phyloP scores from a whole-genome alignment of 345 rosid species.

The Eucalyptus curtisii region DNA sequence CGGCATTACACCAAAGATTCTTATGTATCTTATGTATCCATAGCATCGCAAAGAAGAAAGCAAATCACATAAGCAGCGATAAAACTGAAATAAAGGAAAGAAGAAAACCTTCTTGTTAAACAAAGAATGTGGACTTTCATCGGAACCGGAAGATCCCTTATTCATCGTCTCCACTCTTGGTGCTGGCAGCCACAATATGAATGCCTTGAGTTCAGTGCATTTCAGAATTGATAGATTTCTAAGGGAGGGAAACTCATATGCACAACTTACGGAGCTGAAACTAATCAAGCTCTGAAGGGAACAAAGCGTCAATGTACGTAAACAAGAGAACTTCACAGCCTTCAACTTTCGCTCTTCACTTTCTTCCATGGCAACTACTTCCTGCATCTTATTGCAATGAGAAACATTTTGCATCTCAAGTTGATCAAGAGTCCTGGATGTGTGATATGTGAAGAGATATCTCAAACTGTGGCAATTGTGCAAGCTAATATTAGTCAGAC shows the following conservation, averaged over 20 bases:
- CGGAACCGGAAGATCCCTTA: accelerated
- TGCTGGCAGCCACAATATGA: neutral
- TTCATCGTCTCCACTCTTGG: neutral
- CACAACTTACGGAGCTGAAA: neutral
- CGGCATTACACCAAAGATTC: neutral
- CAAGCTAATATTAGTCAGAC: neutral
- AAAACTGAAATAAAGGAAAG: neutral
- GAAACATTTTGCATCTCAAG: neutral
- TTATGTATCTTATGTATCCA: accelerated
- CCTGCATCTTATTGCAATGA: neutral
- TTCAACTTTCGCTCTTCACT: neutral
- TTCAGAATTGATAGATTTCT: neutral
- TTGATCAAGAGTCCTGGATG: neutral
- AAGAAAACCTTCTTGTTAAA: neutral
- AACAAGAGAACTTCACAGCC: neutral
- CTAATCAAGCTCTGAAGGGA: neutral
- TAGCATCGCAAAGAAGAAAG: neutral
- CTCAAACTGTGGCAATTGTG: neutral
- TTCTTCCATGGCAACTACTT: neutral
- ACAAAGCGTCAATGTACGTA: neutral
- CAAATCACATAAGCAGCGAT: no score
- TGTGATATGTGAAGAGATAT: neutral
- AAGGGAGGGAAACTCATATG: neutral
- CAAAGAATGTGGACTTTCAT: neutral
- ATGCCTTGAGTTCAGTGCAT: neutral